phyloP scores from a whole-genome alignment of 1,284 basidiomycete genomes.

The Malassezia japonica region DNA sequence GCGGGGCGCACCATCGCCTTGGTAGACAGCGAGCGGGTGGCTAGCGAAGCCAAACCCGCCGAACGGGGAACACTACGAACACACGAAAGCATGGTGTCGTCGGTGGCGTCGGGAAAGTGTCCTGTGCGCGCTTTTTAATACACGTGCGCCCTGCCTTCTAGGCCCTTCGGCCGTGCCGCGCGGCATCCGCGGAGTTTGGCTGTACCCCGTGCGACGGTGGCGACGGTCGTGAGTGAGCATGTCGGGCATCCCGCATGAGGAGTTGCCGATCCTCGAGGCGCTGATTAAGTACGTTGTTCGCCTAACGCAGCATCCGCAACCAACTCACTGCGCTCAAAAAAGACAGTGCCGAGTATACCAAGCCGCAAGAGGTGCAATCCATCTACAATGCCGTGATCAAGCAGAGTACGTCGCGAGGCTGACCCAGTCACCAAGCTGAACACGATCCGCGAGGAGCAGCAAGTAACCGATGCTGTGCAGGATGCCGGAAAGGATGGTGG shows the following conservation, averaged over 20 bases:
- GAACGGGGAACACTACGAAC: neutral
- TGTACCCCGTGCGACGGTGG: neutral
- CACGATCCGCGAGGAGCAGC: conserved; percentile 64
- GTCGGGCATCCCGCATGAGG: conserved; percentile 50
- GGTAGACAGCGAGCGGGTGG: conserved; percentile 1
- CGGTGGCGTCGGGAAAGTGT: too few species aligned
- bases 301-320: conserved; percentile 67
- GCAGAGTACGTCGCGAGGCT: conserved; percentile 59
- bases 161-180: neutral
- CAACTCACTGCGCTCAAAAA: conserved; percentile 71
- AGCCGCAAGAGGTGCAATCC: conserved; percentile 80
- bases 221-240: conserved; percentile 19
- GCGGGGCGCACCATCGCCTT: neutral
- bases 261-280: conserved; percentile 86
- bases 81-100: conserved; percentile 4
- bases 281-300: conserved; percentile 68
- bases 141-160: neutral
- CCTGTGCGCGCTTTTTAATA: too few species aligned
- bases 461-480: conserved; percentile 12
- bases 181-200: neutral
- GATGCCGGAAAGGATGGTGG: conserved; percentile 2
- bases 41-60: neutral
- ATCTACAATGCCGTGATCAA: conserved; percentile 90
- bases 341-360: conserved; percentile 77
- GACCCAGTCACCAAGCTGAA: conserved; percentile 78